These are phyloP conservation scores for Diaporthe vexans DNA, from an alignment of 2,329 filamentous ascomycete genomes.

Conservation along the genomic window DNA sequence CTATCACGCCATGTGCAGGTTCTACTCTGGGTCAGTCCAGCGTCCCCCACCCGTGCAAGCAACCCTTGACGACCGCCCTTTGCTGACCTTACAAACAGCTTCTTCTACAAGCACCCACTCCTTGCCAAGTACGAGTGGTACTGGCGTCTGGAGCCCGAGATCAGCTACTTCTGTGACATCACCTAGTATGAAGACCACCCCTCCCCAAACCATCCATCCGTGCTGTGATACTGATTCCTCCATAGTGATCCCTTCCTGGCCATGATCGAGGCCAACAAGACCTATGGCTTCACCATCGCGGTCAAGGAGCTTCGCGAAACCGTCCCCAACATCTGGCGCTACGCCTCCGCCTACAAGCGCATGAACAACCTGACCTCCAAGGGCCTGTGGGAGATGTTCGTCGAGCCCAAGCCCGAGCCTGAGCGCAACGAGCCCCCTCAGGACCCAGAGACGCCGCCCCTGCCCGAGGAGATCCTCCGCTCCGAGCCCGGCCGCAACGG, in stretches of 20 bases:
- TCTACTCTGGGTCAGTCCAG: slow-evolving; percentile 90
- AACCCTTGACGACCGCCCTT: no score
- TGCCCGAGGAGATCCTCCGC: slow-evolving; percentile 86
- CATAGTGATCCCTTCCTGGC: slow-evolving; percentile 90
- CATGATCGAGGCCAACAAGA: slow-evolving; percentile 96
- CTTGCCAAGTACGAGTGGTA: slow-evolving; percentile 99
- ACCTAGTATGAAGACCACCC: slow-evolving; percentile 78
- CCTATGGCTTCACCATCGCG: slow-evolving; percentile 98
- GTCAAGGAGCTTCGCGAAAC: slow-evolving; percentile 98
- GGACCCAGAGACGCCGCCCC: slow-evolving; percentile 74
- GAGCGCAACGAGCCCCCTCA: slow-evolving; percentile 67
- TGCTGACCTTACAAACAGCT: slow-evolving; percentile 62
- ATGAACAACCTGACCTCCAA: slow-evolving; percentile 90
- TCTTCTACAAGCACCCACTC: slow-evolving; percentile 97
- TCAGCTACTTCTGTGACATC: slow-evolving; percentile 99
- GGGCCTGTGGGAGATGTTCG: slow-evolving; percentile 99
- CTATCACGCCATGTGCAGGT: slow-evolving; percentile 99
- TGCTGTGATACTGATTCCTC: background rate
- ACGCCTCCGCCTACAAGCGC: slow-evolving; percentile 97
- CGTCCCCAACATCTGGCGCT: slow-evolving; percentile 98
- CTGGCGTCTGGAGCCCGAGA: slow-evolving; percentile 98
- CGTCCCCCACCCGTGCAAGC: background rate
- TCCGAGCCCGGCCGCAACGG: slow-evolving; percentile 79
- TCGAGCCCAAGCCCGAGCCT: slow-evolving; percentile 79
- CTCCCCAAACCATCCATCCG: background rate